These are phyloP conservation scores for Isoetes taiwanensis DNA, from an alignment of 75 land plant species.

Conservation along the genomic window DNA sequence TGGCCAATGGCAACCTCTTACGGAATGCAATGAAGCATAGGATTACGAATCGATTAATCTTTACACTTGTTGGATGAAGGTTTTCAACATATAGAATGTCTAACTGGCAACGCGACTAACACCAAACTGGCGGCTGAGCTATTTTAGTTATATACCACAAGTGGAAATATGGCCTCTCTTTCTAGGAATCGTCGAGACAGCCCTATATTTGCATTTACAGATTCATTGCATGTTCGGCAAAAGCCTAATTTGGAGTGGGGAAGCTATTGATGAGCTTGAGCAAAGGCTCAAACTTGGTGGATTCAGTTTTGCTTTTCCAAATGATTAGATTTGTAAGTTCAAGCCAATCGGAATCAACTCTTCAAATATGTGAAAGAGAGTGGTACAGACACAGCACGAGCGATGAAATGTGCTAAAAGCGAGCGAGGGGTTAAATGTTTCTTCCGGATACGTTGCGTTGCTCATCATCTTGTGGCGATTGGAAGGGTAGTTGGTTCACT, in stretches of 20 bases:
- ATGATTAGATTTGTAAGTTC: background rate
- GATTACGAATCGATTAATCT: no score
- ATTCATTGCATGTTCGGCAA: no score
- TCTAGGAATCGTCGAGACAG: no score
- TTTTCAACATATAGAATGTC: no score
- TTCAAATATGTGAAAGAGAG: constrained; percentile 10
- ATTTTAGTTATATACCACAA: no score
- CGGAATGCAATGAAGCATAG: no score
- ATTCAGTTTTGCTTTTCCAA: constrained; percentile 1
- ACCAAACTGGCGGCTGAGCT: no score
- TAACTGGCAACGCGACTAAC: no score
- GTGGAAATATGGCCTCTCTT: no score
- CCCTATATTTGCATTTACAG: no score
- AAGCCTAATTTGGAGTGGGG: constrained; percentile 7
- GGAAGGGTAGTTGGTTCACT: constrained; percentile 5
- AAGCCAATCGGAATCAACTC: background rate
- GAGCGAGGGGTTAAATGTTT: background rate
- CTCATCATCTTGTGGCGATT: background rate
- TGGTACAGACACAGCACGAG: constrained; percentile 2
- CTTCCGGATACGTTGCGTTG: background rate
- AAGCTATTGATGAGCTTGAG: constrained; percentile 6
- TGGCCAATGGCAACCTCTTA: no score
- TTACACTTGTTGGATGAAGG: no score
- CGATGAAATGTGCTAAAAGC: background rate
- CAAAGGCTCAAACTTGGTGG: background rate